Conservation (phyloP, 176 grass and related monocot genomes). For the Guadua angustifolia region DNA sequence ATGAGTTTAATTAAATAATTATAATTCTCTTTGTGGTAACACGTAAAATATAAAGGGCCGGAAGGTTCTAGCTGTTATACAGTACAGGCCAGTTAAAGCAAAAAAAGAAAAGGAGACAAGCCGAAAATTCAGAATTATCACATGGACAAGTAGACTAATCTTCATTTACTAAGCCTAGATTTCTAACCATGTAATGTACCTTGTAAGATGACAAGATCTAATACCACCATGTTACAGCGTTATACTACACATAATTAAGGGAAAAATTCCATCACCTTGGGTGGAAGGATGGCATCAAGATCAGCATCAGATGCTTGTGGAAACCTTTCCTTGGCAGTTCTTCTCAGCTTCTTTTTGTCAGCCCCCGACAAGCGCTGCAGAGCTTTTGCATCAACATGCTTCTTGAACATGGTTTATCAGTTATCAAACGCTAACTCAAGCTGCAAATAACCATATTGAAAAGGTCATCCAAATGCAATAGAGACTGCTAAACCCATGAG, state of each 20-base stretch:
- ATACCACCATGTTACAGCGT: slow-evolving; percentile 11
- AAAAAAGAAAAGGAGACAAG: background rate
- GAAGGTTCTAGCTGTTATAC: slow-evolving; percentile 7
- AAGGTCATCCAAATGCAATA: slow-evolving; percentile 3
- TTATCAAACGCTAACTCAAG: background rate
- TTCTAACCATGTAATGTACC: background rate
- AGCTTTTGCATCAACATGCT: slow-evolving; percentile 75
- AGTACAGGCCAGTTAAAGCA: background rate
- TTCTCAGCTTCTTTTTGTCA: slow-evolving; percentile 96
- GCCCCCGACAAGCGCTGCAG: slow-evolving; percentile 84
- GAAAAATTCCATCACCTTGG: slow-evolving; percentile 60
- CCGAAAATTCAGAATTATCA: background rate
- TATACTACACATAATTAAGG: background rate
- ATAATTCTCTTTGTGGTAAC: background rate
- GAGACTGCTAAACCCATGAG: background rate
- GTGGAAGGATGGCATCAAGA: slow-evolving; percentile 79
- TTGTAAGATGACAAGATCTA: background rate
- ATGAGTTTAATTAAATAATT: background rate
- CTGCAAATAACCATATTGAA: slow-evolving; percentile 11
- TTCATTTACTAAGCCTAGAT: background rate
- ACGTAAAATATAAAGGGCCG: slow-evolving; percentile 6
- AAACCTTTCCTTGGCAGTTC: slow-evolving; percentile 81
- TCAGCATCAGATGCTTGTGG: slow-evolving; percentile 74
- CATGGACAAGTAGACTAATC: slow-evolving; percentile 4
- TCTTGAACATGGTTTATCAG: slow-evolving; percentile 86